Percentiles rank a stretch among this genome's conserved stretches.
phyloP scores from a whole-genome alignment of 495 filamentous ascomycete genomes.

The Neurospora hispaniola region DNA sequence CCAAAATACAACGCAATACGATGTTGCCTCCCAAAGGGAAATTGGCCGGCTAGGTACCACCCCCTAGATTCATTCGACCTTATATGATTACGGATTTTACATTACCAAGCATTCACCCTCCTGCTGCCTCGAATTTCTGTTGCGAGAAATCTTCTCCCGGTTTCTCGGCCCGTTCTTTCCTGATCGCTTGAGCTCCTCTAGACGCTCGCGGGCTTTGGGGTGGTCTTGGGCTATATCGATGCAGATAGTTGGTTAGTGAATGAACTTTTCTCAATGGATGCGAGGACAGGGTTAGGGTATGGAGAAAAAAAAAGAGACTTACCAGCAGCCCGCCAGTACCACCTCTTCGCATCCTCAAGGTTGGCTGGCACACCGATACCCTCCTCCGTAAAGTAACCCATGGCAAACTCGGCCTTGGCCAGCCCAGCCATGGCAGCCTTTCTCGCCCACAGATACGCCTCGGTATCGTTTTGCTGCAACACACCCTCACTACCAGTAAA shows the following conservation, averaged over 20 bases:
- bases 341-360: constrained; percentile 89
- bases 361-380: constrained; percentile 83
- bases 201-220: constrained; percentile 78
- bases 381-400: constrained; percentile 95
- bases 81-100: constrained; percentile 30
- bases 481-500: constrained; percentile 83
- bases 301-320: constrained; percentile 32
- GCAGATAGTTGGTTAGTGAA: constrained; percentile 9
- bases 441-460: constrained; percentile 93
- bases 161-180: constrained; percentile 56
- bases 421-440: constrained; percentile 80
- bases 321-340: constrained; percentile 98
- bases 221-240: constrained; percentile 70
- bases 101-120: constrained; percentile 80
- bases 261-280: neutral
- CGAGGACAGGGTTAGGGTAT: neutral
- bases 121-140: constrained; percentile 70
- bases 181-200: constrained; percentile 81
- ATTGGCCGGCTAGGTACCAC: neutral
- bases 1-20: neutral
- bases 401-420: constrained; percentile 89
- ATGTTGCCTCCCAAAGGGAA: neutral
- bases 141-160: constrained; percentile 74
- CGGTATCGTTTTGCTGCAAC: constrained; percentile 83
- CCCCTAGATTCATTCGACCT: neutral